These are phyloP conservation scores for Gossypium schwendimanii DNA, from an alignment of 441 rosid genomes.

Conservation along the genomic window DNA sequence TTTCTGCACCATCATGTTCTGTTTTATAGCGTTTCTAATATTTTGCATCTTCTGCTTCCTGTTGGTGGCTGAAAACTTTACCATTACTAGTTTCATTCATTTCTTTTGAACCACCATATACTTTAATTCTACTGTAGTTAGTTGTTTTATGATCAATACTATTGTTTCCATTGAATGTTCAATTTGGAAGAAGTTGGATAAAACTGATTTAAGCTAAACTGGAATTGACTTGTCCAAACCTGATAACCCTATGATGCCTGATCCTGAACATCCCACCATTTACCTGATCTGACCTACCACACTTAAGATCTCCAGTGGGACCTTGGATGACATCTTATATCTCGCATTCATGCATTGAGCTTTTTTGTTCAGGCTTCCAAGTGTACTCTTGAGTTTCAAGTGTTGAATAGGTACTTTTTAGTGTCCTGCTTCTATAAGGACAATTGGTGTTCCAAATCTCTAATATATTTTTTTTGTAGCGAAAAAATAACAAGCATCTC, in stretches of 20 bases:
- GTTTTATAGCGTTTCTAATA: neutral
- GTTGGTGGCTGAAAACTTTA: neutral
- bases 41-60: neutral
- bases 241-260: neutral
- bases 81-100: neutral
- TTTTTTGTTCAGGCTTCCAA: conserved; percentile 2
- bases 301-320: neutral
- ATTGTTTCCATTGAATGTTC: neutral
- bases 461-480: neutral
- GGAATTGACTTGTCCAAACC: neutral
- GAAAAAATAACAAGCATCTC: neutral
- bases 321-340: neutral
- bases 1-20: conserved; percentile 2
- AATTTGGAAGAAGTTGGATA: neutral
- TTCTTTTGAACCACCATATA: neutral
- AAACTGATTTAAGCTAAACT: neutral
- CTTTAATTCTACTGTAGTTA: neutral
- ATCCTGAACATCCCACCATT: neutral
- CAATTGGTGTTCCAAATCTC: neutral
- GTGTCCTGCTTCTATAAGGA: neutral
- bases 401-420: neutral
- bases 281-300: neutral
- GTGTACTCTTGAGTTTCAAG: neutral
- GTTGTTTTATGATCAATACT: neutral
- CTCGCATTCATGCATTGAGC: neutral